These are phyloP conservation scores for Adiantum capillusveneris DNA, from an alignment of 75 land plant genomes.

Conservation along the genomic window DNA sequence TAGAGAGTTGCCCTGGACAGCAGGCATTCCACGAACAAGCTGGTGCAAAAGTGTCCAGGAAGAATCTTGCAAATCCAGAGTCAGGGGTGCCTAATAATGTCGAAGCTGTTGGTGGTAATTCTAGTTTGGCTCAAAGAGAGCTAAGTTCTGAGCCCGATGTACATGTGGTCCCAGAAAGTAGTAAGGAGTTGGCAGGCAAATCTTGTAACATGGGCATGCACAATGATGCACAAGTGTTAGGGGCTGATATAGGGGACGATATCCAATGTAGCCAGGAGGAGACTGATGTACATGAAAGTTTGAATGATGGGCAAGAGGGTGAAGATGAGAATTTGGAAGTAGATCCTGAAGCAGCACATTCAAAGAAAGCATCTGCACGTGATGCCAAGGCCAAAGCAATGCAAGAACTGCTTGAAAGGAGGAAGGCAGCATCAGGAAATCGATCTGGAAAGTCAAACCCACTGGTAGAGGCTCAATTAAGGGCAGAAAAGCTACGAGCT, in stretches of 20 bases:
- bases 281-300: not conserved
- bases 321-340: slow-evolving; percentile 6
- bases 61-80: too few species aligned
- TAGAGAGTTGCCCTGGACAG: too few species aligned
- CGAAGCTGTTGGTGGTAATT: too few species aligned
- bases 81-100: too few species aligned
- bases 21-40: too few species aligned
- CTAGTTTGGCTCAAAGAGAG: too few species aligned
- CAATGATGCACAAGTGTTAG: slow-evolving; percentile 47
- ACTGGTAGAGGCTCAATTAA: slow-evolving; percentile 72
- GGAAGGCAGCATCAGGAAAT: slow-evolving; percentile 32
- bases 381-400: slow-evolving; percentile 45
- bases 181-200: slow-evolving; percentile 22
- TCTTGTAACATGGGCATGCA: slow-evolving; percentile 56
- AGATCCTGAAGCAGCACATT: slow-evolving; percentile 28
- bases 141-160: slow-evolving; percentile 48
- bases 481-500: slow-evolving; percentile 79
- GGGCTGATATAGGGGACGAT: slow-evolving; percentile 8
- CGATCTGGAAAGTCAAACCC: slow-evolving; percentile 50
- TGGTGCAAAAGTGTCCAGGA: too few species aligned
- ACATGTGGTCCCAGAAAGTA: slow-evolving; percentile 45
- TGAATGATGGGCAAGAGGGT: slow-evolving; percentile 8
- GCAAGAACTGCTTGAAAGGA: slow-evolving; percentile 44
- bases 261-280: not conserved
- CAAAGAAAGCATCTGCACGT: slow-evolving; percentile 44